Evolutionary conservation across 768 basidiomycete genomes (phyloP).

Genomic region (Filobasidium wieringae): DNA sequence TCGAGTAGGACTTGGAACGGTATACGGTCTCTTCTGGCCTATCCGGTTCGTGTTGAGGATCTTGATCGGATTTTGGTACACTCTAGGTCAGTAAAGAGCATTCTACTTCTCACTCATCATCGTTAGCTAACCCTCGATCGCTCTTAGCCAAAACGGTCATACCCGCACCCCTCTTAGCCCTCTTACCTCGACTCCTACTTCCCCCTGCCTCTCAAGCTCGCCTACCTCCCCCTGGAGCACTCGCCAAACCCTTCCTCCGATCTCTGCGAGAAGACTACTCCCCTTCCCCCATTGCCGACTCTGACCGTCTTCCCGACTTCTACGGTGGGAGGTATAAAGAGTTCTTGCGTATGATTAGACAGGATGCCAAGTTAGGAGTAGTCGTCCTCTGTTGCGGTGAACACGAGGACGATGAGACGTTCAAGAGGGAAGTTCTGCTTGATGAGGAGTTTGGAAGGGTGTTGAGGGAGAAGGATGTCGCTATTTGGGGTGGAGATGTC

Average conservation of each 20-base stretch:
- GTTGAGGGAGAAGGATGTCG: constrained; percentile 59
- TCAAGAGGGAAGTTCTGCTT: constrained; percentile 74
- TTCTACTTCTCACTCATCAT: neutral
- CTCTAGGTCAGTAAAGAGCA: constrained; percentile 32
- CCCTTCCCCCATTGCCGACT: constrained; percentile 14
- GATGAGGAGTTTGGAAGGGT: constrained; percentile 57
- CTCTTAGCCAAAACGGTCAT: constrained; percentile 30
- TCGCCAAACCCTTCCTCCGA: constrained; percentile 18
- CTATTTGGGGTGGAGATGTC: constrained; percentile 90
- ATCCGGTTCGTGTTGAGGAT: constrained; percentile 20
- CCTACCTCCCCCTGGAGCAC: neutral
- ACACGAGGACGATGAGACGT: constrained; percentile 76
- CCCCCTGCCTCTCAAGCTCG: constrained; percentile 11
- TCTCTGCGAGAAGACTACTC: constrained; percentile 18
- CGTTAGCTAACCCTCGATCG: neutral
- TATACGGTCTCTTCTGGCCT: constrained; percentile 22
- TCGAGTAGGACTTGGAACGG: constrained; percentile 20
- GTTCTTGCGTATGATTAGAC: constrained; percentile 57
- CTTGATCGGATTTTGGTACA: constrained; percentile 28
- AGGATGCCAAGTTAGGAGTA: constrained; percentile 61
- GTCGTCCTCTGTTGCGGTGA: constrained; percentile 75
- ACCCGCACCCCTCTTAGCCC: constrained; percentile 28
- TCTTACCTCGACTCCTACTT: constrained; percentile 31
- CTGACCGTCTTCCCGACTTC: constrained; percentile 61
- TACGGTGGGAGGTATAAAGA: constrained; percentile 69